phyloP scores from a whole-genome alignment of 2,329 filamentous ascomycete genomes.

The Gnomoniopsis smithogilvyi region DNA sequence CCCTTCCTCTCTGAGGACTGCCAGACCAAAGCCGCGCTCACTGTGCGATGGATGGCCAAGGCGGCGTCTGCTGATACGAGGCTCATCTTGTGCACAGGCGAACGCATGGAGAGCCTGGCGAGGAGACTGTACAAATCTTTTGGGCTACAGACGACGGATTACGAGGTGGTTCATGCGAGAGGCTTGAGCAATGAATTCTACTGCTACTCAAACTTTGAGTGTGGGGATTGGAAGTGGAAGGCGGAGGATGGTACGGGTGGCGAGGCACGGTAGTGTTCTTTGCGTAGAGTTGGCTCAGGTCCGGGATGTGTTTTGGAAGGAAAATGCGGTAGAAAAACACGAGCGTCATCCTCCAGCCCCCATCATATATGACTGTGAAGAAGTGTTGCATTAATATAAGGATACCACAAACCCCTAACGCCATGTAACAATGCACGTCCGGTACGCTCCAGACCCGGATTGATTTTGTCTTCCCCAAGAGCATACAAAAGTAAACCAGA shows the following conservation, averaged over 20 bases:
- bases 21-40: constrained; percentile 76
- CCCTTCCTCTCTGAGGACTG: constrained; percentile 79
- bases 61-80: constrained; percentile 23
- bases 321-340: neutral
- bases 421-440: constrained; percentile 1
- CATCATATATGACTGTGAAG: neutral
- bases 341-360: neutral
- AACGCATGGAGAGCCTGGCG: constrained; percentile 67
- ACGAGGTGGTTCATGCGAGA: constrained; percentile 65
- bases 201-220: constrained; percentile 77
- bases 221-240: constrained; percentile 47
- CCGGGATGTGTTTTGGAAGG: too few relatives aligned
- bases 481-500: neutral
- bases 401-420: neutral
- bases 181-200: constrained; percentile 78
- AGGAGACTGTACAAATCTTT: constrained; percentile 63
- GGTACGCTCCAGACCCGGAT: neutral
- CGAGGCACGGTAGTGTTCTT: neutral
- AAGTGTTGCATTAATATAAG: neutral
- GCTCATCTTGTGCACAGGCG: constrained; percentile 72
- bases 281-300: neutral
- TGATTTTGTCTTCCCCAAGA: constrained; percentile 1
- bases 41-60: constrained; percentile 69
- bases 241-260: constrained; percentile 18
- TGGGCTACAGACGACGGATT: constrained; percentile 63